Evolutionary conservation across 768 basidiomycete species (phyloP), one percentile per base, ranked within the genome.

Genomic region (Mrakia gelida): DNA sequence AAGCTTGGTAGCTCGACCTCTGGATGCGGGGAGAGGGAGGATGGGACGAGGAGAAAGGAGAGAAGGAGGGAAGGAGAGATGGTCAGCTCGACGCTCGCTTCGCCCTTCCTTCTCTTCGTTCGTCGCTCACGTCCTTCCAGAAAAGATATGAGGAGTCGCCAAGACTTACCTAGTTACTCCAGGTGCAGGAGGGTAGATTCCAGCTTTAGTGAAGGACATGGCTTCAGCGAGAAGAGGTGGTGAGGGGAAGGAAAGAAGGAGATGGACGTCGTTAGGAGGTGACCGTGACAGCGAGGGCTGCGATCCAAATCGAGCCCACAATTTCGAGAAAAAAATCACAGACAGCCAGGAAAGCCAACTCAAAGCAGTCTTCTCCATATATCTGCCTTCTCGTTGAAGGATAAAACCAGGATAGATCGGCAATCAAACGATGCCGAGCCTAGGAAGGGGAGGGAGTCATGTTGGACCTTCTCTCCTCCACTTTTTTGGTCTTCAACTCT

Each of bases 1-100:
- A 62, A 95, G 88, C 85, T 92, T 94, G 28, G 91, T 92, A 8
- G 90, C 73, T 56, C 78, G 78, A 49, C 78, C 78, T 75, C 78
- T 79, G n/a, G 34, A n/a, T 18, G 41, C 26, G 38, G 0, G 34
- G 1, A 18, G 43, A 32, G n/a, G 26, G 21, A 34, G 43, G 6
- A 32, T 38, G 30, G 38, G 21, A 32, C 16, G 28, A 43, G 13
- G 23, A 16, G 34, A 23, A 23, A 32, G 34, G 18, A 23, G 26
- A 56, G n/a, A 52, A 26, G 21, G 41, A 9, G 26, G 32, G 56
- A 30, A 52, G 18, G 45, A 68, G 43, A 32, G 67, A 62, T 41
- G 41, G 54, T 63, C 30, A 68, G 54, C 65, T 70, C 52, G 49
- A 52, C 49, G 49, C 49, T 32, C 26, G 65, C 65, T 15, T 26